Conservation (phyloP, 2,329 filamentous ascomycete species). For the Aspergillus felis region DNA sequence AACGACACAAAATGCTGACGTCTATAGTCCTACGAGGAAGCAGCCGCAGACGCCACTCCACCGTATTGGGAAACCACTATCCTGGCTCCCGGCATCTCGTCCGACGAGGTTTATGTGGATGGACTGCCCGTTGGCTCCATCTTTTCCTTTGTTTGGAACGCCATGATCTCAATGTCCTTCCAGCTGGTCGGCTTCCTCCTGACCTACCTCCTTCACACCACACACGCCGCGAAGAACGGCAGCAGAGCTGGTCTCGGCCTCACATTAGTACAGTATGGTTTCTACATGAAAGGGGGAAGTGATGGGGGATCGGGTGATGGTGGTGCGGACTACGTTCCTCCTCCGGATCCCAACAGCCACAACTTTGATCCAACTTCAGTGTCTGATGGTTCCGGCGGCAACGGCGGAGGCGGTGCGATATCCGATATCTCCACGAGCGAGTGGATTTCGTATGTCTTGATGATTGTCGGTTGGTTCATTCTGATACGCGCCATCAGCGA, state of each 20-base stretch:
- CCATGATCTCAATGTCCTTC: constrained; percentile 97
- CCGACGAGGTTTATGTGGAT: constrained; percentile 94
- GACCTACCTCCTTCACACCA: constrained; percentile 96
- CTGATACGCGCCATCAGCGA: constrained; percentile 90
- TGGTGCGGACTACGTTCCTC: constrained; percentile 51
- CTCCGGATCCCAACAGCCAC: constrained; percentile 84
- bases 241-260: constrained; percentile 91
- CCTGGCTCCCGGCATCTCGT: constrained; percentile 83
- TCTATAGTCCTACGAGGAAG: constrained; percentile 89
- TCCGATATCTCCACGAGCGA: constrained; percentile 68
- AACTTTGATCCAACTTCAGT: constrained; percentile 76
- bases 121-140: constrained; percentile 86
- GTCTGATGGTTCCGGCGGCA: constrained; percentile 37
- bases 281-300: constrained; percentile 75
- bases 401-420: constrained; percentile 39
- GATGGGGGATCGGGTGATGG: constrained; percentile 39
- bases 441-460: constrained; percentile 86
- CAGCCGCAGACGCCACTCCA: constrained; percentile 89
- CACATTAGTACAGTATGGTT: constrained; percentile 93
- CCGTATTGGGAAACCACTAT: constrained; percentile 99
- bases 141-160: constrained; percentile 73
- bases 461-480: constrained; percentile 98
- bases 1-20: no score
- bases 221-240: constrained; percentile 96
- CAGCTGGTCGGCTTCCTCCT: constrained; percentile 95